Base-by-base conservation (phyloP, 2,329 filamentous ascomycete genomes). In the Ceratocystis albifundus region DNA sequence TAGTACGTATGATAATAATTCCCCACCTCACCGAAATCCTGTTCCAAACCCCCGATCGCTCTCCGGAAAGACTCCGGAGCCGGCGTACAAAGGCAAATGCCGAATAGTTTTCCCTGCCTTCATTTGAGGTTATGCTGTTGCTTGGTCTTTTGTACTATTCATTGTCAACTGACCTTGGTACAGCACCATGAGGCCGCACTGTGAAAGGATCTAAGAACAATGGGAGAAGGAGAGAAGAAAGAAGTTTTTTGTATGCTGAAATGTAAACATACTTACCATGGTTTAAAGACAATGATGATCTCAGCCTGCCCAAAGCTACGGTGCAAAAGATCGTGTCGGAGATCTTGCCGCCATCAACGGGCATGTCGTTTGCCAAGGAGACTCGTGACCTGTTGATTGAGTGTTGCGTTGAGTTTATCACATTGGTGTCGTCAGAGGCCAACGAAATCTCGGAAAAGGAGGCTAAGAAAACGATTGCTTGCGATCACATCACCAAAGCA, bases 391-490 rank as follows among this genome's bases (percentile, higher is more conserved):
- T 97, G 2, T 82, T 99, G 64, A 99, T 99, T 72, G 94, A 97
- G 79, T 97, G 94, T 79, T 99, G 94, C 74, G 93, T 99, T 73
- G 94, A 99, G 76, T 99, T 99, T 76, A 96, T 99, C 76, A 97
- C 94, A 20, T 84, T 99, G 72, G 89, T 99, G 71, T 96, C 92
- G n/a, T 96, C 90, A 61, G 93, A 99, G 78, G 94, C 94, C 69
- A 99, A 99, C 76, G 94, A 99, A 72, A 99, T 99, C 70, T 95
- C 92, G 12, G 94, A 99, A 75, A 96, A 96, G 76, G 94, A 99
- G 73, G 90, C 92, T 62, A 99, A 99, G 80, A 99, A 99, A 82
- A 99, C 94, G 3, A 99, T 99, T 71, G 93, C 93, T 12, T 96
- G 90, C 75, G 94, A 99, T 73, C 94, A 99, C 78, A 95, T 99